Evolutionary conservation across 106 monocot species (phyloP), one percentile per base, ranked within the genome.

Genomic region (Acorus calamus): DNA sequence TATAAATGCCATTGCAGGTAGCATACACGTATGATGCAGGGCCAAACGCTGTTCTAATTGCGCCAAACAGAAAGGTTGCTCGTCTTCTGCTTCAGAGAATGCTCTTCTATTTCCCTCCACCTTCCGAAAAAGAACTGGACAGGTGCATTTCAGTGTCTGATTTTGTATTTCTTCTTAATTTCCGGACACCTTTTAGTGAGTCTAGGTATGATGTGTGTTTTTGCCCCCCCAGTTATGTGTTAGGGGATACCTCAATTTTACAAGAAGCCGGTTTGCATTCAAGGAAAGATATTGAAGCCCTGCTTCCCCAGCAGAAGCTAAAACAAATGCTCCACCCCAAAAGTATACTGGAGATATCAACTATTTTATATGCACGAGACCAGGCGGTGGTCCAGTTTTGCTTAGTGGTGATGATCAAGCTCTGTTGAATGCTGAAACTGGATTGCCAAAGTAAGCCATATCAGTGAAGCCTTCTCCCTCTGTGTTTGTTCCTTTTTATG

Each of bases 1-100:
- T 7, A 42, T 10, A 47, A 41, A 42, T 46, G 14, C 52, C 52
- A 56, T 74, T 14, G 42, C 76, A 91, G 96, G 96, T 81, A 9
- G 96, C 85, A 0, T 91, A 87, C 69, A 98, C 96, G 4, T 98
- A 91, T 61, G 96, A 98, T 77, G 96, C 96, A 1, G 91, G 91
- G 3, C 96, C 96, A 44, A 91, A 98, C 77, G 96, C 91, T 48
- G 96, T 96, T 58, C 5, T 96, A 58, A 85, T 96, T 47, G 82
- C 87, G 59, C 75, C 56, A 5, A 91, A 88, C 60, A 43, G 79
- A 42, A 79, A 88, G 72, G 54, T 52, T 52, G 91, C 91, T 13
- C 14, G 57, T 12, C 70, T 62, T 74, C 70, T 98, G 8, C 84
- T 98, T 60, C 83, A 85, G 69, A 84, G 91, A 55, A 75, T 98